Evolutionary conservation across 257 asterid species (phyloP), one percentile per base, ranked within the genome.

Genomic region (Oldenlandia corymbosa): DNA sequence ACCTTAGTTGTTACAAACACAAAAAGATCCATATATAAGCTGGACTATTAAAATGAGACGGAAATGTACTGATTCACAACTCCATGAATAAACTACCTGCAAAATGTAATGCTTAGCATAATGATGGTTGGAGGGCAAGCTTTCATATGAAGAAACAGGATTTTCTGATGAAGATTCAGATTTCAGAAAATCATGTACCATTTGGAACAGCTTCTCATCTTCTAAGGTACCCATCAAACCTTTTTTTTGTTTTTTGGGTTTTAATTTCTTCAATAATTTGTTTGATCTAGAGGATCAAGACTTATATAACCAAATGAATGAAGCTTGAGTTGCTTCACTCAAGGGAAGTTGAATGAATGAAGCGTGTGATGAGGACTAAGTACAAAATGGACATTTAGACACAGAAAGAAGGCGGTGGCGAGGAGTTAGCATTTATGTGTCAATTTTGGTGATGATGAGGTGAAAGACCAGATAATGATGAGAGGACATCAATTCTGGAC

Each of bases 191-290:
- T 73, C 71, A 64, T 62, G 42, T 17, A 49, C 60, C 78, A 68
- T 68, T 58, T 63, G 54, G 46, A 63, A 58, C 45, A 74, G 47
- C 28, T 57, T 68, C 28, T 68, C 78, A 41, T 73, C 75, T 27
- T 74, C 78, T 62, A 74, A 68, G 50, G 71, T 74, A 23, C 60
- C 66, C 74, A 68, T 64, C 16, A 30, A 20, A 34, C 45, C 11
- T 7, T 34, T 31, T 0, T 16, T 17, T 56, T 31, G 0, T 16
- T 11, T 4, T 30, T 10, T 43, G 1, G n/a, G 9, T 9, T 34
- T 34, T 9, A 34, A 34, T 9, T 34, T 34, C 6, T 3, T 3
- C 39, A 34, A 34, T 34, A 34, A 34, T 34, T 34, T 34, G n/a
- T 34, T 34, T 4, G 6, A 3, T 34, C 39, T 34, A 9, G 39